Evolutionary conservation across 139 green algal genomes (phyloP).

Genomic region (Chlorella sp.): DNA sequence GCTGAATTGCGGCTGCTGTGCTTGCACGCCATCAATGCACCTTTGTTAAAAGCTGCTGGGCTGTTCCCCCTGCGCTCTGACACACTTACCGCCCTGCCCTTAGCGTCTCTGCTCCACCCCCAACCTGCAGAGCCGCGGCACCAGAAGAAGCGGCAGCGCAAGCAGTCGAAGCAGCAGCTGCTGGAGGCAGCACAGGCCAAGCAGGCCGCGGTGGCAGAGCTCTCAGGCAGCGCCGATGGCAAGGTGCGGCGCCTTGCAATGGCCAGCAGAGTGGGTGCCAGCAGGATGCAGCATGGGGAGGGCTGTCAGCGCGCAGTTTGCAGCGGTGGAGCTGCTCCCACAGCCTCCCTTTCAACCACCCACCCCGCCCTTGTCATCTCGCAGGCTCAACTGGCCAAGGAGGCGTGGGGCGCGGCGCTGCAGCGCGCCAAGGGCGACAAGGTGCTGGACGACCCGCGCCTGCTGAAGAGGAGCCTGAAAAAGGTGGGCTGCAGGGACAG

Average conservation of each 20-base stretch:
- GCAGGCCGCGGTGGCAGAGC: conserved; percentile 34
- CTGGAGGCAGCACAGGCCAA: conserved; percentile 66
- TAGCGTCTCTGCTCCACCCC: background rate
- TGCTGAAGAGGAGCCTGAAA: conserved; percentile 79
- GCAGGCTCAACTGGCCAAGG: conserved; percentile 45
- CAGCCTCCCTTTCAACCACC: no score
- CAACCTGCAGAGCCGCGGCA: conserved; percentile 1
- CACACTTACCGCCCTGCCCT: background rate
- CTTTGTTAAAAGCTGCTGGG: no score
- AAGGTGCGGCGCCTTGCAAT: conserved; percentile 37
- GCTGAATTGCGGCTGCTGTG: no score
- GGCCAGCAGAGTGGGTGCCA: no score
- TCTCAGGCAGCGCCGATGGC: conserved; percentile 46
- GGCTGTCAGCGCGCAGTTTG: no score
- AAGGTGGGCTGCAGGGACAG: conserved; percentile 38
- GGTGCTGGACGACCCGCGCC: conserved; percentile 91
- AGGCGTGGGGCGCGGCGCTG: conserved; percentile 78
- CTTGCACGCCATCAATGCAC: no score
- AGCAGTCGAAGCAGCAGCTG: conserved; percentile 68
- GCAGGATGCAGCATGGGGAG: no score
- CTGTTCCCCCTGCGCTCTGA: no score
- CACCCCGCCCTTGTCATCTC: background rate
- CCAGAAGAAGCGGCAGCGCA: conserved; percentile 38
- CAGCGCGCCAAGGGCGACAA: conserved; percentile 77
- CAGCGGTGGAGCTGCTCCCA: no score